Evolutionary conservation across 208 protist genomes (phyloP), one percentile per base, ranked within the genome.

Genomic region (Acanthamoeba castellanii): DNA sequence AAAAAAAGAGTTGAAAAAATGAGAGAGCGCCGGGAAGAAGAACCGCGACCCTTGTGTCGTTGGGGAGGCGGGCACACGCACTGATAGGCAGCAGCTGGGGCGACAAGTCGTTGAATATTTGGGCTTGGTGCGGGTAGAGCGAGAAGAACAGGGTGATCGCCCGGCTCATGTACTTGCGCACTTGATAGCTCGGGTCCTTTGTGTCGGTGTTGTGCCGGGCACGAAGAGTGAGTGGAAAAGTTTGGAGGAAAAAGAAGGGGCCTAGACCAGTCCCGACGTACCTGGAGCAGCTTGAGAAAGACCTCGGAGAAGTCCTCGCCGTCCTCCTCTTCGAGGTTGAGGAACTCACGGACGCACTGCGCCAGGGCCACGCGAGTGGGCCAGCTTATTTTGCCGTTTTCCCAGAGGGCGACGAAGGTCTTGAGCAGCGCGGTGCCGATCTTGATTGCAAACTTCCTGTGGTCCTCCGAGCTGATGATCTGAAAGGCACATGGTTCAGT

Each of bases 101-200:
- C 6, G 66, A 59, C 6, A 94, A 27, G 20, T 94, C 90, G 42
- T 94, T 47, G 50, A 68, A 94, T 3, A 94, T 94, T 25, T 82
- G 90, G 32, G 25, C n/a, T 34, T 94, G 66, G 34, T 76, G 13
- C 25, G 61, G 50, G 37, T 68, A 94, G n/a, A 94, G 61, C 27
- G 61, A 45, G 42, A 94, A 94, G 68, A 94, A 94, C 20, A 94
- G 37, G 30, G 90, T 94, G 47, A 94, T 94, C 0, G 90, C 90
- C 8, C 27, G 55, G 90, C 90, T 94, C 61, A 94, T 82, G 50
- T 94, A 94, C 90, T 94, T 94, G 25, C 90, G 32, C 55, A 94
- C 66, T 47, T 82, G 90, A 37, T 82, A 94, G 70, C 70, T 94
- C 27, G 61, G 68, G 32, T 94, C 90, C 50, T 45, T 9, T n/a